Percentiles rank a stretch among this genome's conserved stretches.
Conservation (phyloP, 78 protist species). For the Isochrysis galbana region DNA sequence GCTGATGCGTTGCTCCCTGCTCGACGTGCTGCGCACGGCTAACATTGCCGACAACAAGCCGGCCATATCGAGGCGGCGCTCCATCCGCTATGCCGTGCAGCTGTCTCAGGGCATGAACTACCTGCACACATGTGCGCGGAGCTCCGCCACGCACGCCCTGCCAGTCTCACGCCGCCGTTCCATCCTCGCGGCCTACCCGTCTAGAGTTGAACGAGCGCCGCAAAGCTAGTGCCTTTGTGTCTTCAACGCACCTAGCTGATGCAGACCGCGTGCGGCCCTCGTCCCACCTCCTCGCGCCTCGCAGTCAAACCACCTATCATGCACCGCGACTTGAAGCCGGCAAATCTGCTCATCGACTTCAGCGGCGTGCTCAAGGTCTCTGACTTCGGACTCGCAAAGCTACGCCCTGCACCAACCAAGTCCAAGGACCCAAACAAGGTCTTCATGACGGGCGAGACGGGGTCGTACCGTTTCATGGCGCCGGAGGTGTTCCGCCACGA, state of each 20-base stretch:
- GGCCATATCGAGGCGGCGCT: background rate
- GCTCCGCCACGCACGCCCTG: too few relatives aligned
- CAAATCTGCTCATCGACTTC: background rate
- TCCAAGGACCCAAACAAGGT: too few relatives aligned
- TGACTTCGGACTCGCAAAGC: conserved; percentile 1
- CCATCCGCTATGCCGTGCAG: background rate
- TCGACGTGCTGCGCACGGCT: background rate
- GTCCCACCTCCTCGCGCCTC: too few relatives aligned
- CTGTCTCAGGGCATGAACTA: background rate
- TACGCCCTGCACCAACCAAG: background rate
- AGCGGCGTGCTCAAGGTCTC: background rate
- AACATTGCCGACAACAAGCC: background rate
- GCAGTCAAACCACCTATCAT: background rate
- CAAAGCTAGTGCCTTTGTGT: too few relatives aligned
- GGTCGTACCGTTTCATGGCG: background rate
- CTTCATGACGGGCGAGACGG: conserved; percentile 22
- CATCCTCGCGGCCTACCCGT: too few relatives aligned
- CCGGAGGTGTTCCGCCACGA: conserved; percentile 5
- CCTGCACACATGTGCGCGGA: background rate
- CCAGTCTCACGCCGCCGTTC: too few relatives aligned
- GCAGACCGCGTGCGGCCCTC: too few relatives aligned
- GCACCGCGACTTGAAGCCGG: conserved; percentile 34
- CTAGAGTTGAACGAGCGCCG: too few relatives aligned
- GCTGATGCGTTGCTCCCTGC: conserved; percentile 13
- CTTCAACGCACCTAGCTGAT: too few relatives aligned